Base-by-base conservation (phyloP, 2,329 filamentous ascomycete species). In the Aspergillus sp. region DNA sequence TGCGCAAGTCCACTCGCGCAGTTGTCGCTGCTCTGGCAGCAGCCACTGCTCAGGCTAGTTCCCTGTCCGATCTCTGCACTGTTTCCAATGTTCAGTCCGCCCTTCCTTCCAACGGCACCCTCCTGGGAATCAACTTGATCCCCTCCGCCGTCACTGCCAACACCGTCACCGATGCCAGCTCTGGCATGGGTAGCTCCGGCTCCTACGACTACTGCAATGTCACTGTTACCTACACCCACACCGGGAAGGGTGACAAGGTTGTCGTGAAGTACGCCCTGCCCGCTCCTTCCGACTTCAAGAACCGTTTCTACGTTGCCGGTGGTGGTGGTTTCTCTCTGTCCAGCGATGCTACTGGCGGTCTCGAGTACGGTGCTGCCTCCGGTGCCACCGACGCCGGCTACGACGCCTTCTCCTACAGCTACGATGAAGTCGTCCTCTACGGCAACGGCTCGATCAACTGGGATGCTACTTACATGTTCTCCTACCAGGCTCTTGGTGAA, bases 401-500 rank as follows among this genome's bases (percentile, higher is more conserved):
- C 59, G 78, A 76, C 53, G 77, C 76, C 15, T 80, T 81, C 66
- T 68, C 68, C 62, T 67, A 65, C 51, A 75, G 68, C 61, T 77
- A 72, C 41, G 71, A 74, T 39, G 68, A 72, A 17, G 77, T 80
- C 1, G 72, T 77, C 13, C 72, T 83, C 1, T 68, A 71, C 53
- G 71, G 78, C n/a, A 84, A 86, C 59, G 82, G 82, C 10, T 79
- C 80, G 3, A 68, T 73, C 57, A 73, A 73, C 62, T 73, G 70
- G 69, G 70, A 73, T 38, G 67, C 69, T 11, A 72, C 70, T 11
- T 68, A 73, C 58, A 73, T 73, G 71, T 72, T 73, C 57, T 60
- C 73, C 0, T 85, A 85, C 71, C 75, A 80, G 62, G 83, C 79
- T 0, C 72, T 84, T 1, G 79, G 80, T 48, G 84, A 86, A 69